Percentiles rank a stretch among this genome's conserved stretches.
Conservation (phyloP, 768 basidiomycete species). For the Baorangia bicolor region DNA sequence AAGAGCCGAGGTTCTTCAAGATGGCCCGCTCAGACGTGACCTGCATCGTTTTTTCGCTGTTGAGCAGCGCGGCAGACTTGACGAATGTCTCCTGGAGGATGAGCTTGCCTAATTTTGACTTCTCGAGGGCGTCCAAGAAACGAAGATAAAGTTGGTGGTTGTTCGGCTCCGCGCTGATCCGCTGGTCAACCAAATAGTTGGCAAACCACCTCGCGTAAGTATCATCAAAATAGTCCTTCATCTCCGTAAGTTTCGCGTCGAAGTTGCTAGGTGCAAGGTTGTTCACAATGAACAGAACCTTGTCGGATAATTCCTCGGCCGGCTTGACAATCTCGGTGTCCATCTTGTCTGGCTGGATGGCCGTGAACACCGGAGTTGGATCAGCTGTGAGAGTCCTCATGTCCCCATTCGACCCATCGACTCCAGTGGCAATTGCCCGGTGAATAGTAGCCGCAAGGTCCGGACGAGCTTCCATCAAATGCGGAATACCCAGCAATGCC, state of each 20-base stretch:
- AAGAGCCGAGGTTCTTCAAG: constrained; percentile 92
- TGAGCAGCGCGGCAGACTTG: constrained; percentile 83
- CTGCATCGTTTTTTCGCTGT: constrained; percentile 87
- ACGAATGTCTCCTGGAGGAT: constrained; percentile 92
- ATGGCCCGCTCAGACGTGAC: constrained; percentile 81
- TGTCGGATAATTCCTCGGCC: constrained; percentile 86
- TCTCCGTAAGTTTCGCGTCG: constrained; percentile 81
- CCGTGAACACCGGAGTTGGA: constrained; percentile 60
- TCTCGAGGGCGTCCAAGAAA: constrained; percentile 82
- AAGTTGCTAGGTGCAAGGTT: constrained; percentile 95
- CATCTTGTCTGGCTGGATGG: constrained; percentile 71
- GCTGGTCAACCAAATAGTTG: constrained; percentile 94
- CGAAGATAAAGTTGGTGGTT: constrained; percentile 95
- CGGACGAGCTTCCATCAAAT: constrained; percentile 81
- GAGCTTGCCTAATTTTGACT: constrained; percentile 63
- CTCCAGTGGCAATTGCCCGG: constrained; percentile 58
- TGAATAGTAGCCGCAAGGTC: constrained; percentile 74
- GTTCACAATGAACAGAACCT: constrained; percentile 96
- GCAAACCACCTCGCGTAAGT: constrained; percentile 93
- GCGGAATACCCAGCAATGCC: constrained; percentile 82
- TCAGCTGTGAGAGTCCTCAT: constrained; percentile 41
- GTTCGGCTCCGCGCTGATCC: constrained; percentile 94
- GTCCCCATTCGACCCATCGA: constrained; percentile 45
- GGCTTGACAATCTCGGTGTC: constrained; percentile 67
- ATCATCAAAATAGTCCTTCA: constrained; percentile 82